These are phyloP conservation scores for Colletotrichum abscissum DNA, from an alignment of 2,329 filamentous ascomycete genomes.

Conservation along the genomic window DNA sequence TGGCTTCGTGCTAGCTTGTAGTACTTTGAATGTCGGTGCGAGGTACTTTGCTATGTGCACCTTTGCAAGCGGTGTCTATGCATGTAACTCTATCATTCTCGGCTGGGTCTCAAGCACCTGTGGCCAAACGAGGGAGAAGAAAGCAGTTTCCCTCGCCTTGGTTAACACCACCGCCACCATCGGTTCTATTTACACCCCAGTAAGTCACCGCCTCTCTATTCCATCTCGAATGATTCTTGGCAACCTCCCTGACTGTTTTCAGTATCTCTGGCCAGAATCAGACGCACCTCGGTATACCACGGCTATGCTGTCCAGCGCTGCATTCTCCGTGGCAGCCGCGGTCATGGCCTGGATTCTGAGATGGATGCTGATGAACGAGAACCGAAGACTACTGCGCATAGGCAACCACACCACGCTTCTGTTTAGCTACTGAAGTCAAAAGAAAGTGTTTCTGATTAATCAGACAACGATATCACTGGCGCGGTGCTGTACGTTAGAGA, in stretches of 20 bases:
- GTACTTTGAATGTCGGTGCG: slow-evolving; percentile 46
- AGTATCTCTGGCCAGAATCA: neutral
- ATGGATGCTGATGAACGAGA: neutral
- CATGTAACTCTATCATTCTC: slow-evolving; percentile 55
- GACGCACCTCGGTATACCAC: neutral
- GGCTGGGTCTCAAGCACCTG: slow-evolving; percentile 54
- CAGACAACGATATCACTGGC: neutral
- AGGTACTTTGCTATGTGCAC: slow-evolving; percentile 49
- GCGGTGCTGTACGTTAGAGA: neutral
- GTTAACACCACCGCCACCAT: neutral
- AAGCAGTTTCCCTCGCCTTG: neutral
- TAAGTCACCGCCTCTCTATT: neutral
- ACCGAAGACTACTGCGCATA: neutral
- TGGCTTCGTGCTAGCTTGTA: neutral
- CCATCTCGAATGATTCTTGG: neutral
- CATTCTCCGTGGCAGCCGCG: neutral
- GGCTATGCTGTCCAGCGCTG: neutral
- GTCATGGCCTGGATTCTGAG: neutral
- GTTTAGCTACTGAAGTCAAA: neutral
- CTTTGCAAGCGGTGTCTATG: slow-evolving; percentile 48
- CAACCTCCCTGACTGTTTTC: neutral
- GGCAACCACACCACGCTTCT: neutral
- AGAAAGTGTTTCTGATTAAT: no score
- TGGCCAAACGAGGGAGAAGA: neutral
- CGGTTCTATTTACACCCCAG: neutral